phyloP scores from a whole-genome alignment of 2,329 filamentous ascomycete genomes.

The Monilinia vaccinii-corymbosi region DNA sequence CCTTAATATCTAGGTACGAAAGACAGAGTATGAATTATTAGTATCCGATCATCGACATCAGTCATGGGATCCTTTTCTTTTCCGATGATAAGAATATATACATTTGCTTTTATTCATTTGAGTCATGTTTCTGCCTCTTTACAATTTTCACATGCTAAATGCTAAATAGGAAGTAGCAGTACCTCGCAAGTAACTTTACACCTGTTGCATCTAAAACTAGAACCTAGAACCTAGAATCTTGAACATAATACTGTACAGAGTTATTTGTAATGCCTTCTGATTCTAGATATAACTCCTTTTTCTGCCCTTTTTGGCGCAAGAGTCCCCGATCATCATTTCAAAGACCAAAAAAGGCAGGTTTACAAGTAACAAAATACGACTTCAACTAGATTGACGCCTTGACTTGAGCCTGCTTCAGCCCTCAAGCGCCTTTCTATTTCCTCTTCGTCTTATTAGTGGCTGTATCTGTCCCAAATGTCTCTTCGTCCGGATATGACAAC shows the following conservation, averaged over 20 bases:
- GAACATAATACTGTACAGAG: too few relatives aligned
- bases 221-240: neutral
- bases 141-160: neutral
- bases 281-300: slow-evolving; percentile 26
- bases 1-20: neutral
- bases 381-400: slow-evolving; percentile 14
- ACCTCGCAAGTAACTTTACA: too few relatives aligned
- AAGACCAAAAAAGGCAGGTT: slow-evolving; percentile 4
- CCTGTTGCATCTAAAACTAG: too few relatives aligned
- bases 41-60: neutral
- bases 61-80: slow-evolving; percentile 1
- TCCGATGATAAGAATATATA: neutral
- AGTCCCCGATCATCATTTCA: slow-evolving; percentile 3
- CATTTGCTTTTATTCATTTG: too few relatives aligned
- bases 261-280: slow-evolving; percentile 19
- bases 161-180: neutral
- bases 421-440: slow-evolving; percentile 6
- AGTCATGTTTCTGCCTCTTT: too few relatives aligned
- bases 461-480: slow-evolving; percentile 11
- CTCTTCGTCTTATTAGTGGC: slow-evolving; percentile 15
- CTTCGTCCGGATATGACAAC: slow-evolving; percentile 3
- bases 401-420: slow-evolving; percentile 13
- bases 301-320: slow-evolving; percentile 24
- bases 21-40: too few relatives aligned
- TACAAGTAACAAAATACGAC: slow-evolving; percentile 3